phyloP scores from a whole-genome alignment of 129 eudicot genomes.

The Lonicera japonica region DNA sequence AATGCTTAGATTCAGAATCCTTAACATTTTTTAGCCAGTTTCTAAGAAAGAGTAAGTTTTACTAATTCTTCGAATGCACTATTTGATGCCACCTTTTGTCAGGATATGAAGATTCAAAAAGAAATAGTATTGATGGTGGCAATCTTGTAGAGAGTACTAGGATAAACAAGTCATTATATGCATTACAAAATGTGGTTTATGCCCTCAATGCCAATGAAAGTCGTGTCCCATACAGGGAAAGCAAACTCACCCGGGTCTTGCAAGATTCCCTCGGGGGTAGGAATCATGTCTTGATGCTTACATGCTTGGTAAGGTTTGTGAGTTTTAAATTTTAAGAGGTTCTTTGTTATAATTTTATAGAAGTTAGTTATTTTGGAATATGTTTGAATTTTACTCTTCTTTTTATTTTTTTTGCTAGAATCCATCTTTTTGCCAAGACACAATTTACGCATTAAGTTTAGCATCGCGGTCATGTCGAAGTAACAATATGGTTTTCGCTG shows the following conservation, averaged over 20 bases:
- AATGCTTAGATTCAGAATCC: neutral
- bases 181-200: constrained; percentile 55
- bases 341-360: neutral
- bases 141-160: constrained; percentile 39
- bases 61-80: neutral
- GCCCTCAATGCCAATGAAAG: constrained; percentile 63
- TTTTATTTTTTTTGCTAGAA: constrained; percentile 36
- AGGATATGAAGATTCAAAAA: constrained; percentile 75
- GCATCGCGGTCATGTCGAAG: constrained; percentile 49
- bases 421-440: constrained; percentile 56
- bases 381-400: neutral
- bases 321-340: neutral
- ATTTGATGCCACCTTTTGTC: constrained; percentile 1
- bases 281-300: constrained; percentile 48
- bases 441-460: constrained; percentile 43
- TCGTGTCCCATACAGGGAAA: constrained; percentile 79
- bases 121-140: constrained; percentile 43
- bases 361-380: neutral
- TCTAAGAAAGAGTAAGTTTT: neutral
- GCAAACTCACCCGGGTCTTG: constrained; percentile 66
- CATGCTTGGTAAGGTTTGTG: constrained; percentile 60
- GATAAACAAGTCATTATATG: constrained; percentile 68
- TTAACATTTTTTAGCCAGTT: neutral
- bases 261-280: constrained; percentile 76
- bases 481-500: constrained; percentile 13